A percentile compares a stretch with the other conserved stretches of the same genome.
These are phyloP conservation scores for Neofusicoccum kwambonambiense DNA, from an alignment of 2,329 filamentous ascomycete species.

Conservation along the genomic window DNA sequence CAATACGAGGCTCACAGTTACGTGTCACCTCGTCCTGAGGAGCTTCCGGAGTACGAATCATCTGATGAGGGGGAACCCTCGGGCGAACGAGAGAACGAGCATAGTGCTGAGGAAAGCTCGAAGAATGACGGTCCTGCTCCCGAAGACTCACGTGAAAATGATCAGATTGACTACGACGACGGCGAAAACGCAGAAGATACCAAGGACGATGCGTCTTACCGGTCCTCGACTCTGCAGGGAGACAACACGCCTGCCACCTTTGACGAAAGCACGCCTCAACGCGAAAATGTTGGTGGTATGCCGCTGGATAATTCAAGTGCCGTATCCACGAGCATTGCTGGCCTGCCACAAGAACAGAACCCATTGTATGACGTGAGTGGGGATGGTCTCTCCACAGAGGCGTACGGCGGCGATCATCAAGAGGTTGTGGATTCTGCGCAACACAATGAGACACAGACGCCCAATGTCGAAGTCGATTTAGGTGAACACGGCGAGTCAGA, in stretches of 20 bases:
- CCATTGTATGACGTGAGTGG: not conserved
- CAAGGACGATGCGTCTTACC: slow-evolving; percentile 25
- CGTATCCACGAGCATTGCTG: not conserved
- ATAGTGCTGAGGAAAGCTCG: not conserved
- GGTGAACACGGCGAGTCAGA: not conserved
- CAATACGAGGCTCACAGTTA: not conserved
- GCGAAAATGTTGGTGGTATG: not conserved
- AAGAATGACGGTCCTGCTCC: not conserved
- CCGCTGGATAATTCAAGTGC: not conserved
- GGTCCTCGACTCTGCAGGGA: slow-evolving; percentile 35
- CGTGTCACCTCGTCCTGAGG: not conserved
- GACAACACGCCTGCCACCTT: slow-evolving; percentile 27
- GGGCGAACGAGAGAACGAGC: not conserved
- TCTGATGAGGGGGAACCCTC: not conserved
- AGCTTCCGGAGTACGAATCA: slow-evolving; percentile 3
- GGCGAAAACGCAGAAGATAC: slow-evolving; percentile 35
- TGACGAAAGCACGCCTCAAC: not conserved
- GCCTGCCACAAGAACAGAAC: not conserved
- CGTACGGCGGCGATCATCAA: not conserved
- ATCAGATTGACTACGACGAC: slow-evolving; percentile 53
- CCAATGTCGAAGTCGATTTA: not conserved
- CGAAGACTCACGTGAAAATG: slow-evolving; percentile 30
- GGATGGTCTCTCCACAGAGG: not conserved
- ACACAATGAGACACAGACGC: not conserved
- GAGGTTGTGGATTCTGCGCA: not conserved